Base-by-base conservation (phyloP, 805 yeast species). In the Kluyveromyces nonfermentans region DNA sequence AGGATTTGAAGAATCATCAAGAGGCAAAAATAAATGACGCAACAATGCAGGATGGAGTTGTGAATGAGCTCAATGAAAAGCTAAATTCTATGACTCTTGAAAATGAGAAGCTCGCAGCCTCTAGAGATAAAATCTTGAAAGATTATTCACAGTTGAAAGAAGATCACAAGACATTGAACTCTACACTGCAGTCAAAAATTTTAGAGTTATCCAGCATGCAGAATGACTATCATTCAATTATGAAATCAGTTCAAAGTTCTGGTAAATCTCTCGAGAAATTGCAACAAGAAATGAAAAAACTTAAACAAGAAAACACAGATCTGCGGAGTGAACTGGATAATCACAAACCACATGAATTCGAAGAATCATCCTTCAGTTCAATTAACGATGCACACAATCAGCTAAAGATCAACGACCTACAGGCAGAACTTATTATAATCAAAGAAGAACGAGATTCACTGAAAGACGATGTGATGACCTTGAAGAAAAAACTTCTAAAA, bases 391-490 rank as follows among this genome's bases (percentile, higher is more conserved):
- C 84, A 37, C 87, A 82, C 50, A 84, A 74, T 55, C 83, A 79
- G 49, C 72, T 86, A 68, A 84, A 81, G 63, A 73, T 87, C 36
- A 79, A 84, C 53, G 95, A 87, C 53, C 66, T 87, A 53, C 85
- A 85, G 55, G 95, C 95, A 4, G 95, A 86, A 59, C 68, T 87
- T 50, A 82, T 75, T 54, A 83, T 87, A 44, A 73, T 82, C 50
- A 80, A 79, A 54, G 90, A 86, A 63, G 96, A 87, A 63, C 74
- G 94, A 50, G 93, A 87, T 56, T 83, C 80, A 53, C 68, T 85
- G 60, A 81, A 78, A 56, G 82, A 78, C 18, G 79, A 72, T 46
- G 75, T 80, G 14, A 58, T 77, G 28, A 53, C 68, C 0, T 65
- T 82, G 57, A 81, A 82, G 63, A 82, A 82, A 59, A 75, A 75